Evolutionary conservation across 2,329 filamentous ascomycete genomes (phyloP), one percentile per base, ranked within the genome.

Genomic region (Penicillium paneum): DNA sequence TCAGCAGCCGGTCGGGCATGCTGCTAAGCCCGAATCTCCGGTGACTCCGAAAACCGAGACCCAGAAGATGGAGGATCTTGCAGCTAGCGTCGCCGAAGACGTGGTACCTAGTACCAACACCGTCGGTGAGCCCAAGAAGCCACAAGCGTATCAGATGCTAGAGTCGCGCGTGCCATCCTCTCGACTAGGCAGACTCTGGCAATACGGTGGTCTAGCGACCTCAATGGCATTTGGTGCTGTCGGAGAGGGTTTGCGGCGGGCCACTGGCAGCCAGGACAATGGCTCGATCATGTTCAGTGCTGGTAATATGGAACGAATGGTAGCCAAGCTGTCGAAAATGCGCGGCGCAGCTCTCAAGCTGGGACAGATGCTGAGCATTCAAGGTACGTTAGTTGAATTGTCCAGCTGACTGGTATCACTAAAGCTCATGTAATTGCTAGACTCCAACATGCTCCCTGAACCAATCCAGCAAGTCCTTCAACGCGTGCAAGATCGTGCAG

Each of bases 321-420:
- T 99, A 1, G 81, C 90, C 5, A 97, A 95, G 73, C 81, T 99
- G 3, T 97, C 93, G 3, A 88, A 90, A 21, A 99, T 99, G 94
- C 85, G 94, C 66, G 94, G 94, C 35, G 95, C 94, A 6, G 94
- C 94, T n/a, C 79, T 99, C 39, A 99, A 99, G 76, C 76, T 99
- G 26, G 95, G 94, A 0, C 94, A 99, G 77, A 94, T 97, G 89
- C 88, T 99, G 80, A 97, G 91, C 71, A 94, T 99, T 68, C 94
- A 99, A 78, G 81, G 80, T 81, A 59, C 51, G 65, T 63, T 50
- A 8, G 65, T 63, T 50, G 11, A 8, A 28, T n/a, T 2, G 1
- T 3, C 21, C 5, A 10, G 15, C 19, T 35, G n/a, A 29, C 8
- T 21, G 17, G 6, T 15, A 24, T 11, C 5, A 34, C 43, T 26